These are phyloP conservation scores for Astragalus glycyphyllos DNA, from an alignment of 306 rosid genomes.

Conservation along the genomic window DNA sequence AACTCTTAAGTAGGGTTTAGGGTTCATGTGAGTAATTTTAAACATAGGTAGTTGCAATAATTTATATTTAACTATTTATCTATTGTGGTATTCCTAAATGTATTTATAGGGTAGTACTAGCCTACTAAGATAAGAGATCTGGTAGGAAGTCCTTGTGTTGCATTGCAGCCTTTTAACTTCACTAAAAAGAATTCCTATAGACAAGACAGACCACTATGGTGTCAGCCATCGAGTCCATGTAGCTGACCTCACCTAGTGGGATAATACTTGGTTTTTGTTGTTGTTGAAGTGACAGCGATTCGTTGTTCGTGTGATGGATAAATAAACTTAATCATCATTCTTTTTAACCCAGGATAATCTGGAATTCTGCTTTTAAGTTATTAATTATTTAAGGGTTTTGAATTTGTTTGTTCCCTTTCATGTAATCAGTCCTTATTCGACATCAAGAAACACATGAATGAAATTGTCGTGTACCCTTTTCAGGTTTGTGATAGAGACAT, in stretches of 20 bases:
- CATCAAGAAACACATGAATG: background rate
- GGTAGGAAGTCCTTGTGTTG: too few species aligned
- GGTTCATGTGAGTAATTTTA: too few species aligned
- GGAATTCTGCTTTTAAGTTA: background rate
- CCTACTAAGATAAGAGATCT: too few species aligned
- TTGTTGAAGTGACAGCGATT: background rate
- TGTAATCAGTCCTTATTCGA: slow-evolving; percentile 17
- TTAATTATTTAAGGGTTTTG: slow-evolving; percentile 22
- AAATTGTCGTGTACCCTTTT: slow-evolving; percentile 36
- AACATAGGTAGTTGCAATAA: too few species aligned
- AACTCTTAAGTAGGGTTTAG: too few species aligned
- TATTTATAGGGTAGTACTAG: background rate
- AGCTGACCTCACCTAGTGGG: background rate
- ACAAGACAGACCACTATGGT: too few species aligned
- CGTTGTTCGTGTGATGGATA: background rate
- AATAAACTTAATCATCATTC: slow-evolving; percentile 14
- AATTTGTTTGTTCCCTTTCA: slow-evolving; percentile 21
- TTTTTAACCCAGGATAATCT: background rate
- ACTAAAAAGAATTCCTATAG: too few species aligned
- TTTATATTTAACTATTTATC: background rate
- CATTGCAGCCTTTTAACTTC: too few species aligned
- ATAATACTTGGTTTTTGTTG: background rate
- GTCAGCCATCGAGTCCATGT: too few species aligned
- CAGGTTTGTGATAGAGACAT: slow-evolving; percentile 81
- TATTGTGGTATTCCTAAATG: background rate